Base-by-base conservation (phyloP, 1,284 basidiomycete genomes). In the Somion occarium region DNA sequence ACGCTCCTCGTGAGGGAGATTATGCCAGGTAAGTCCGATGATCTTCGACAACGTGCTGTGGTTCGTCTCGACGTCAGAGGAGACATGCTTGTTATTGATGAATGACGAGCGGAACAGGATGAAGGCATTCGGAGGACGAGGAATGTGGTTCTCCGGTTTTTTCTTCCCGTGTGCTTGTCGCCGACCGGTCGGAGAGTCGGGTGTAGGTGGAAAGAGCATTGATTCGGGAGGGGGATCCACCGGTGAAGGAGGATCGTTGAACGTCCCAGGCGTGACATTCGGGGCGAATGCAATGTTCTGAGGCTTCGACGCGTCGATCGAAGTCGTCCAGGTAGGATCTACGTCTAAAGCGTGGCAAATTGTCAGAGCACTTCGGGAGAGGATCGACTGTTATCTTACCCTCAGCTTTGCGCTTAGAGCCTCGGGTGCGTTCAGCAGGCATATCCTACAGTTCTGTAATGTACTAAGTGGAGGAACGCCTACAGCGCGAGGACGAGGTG, bases 101-200 rank as follows among this genome's bases (percentile, higher is more conserved):
- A 93, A 93, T 48, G 91, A 87, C 30, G 89, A 91, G 56, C 94
- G 83, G 72, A 94, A 97, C 67, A 97, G 83, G 62, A 97, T 96
- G 73, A 96, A 97, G 44, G 94, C 93, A 70, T 97, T 97, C 38
- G 92, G 87, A 0, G 93, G 93, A 26, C 93, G 83, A 46, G 93
- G 92, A 65, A 96, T 91, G 69, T 95, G 88, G 57, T 87, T 82
- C 13, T 82, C 74, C 49, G 82, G 76, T 63, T 82, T 83, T 69
- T 84, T 85, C 71, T 80, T 84, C 37, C 74, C 72, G 59, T 87
- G 85, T 0, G 59, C 64, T 7, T 56, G 49, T 26, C 62, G 63
- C 3, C 52, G 45, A 1, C 59, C 47, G 24, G 58, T 45, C 38
- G 56, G 57, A 55, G 47, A 56, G 45, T 66, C 71, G 48, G 61